Percentiles rank a stretch among this genome's conserved stretches.
Conservation (phyloP, 768 basidiomycete species). For the Agrocybe chaxingu region DNA sequence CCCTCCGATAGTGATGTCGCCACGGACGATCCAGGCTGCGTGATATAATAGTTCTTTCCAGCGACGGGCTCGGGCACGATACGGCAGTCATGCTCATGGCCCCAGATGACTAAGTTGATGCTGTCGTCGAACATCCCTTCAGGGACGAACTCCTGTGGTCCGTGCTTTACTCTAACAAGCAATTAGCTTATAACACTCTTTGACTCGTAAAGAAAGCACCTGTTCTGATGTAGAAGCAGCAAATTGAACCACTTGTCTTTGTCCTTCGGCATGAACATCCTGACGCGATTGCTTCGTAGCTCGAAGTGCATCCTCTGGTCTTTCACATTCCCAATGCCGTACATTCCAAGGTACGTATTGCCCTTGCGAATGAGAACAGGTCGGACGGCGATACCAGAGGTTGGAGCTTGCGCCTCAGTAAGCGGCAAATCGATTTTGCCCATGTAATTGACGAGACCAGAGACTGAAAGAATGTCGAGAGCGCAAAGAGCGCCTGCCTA, state of each 20-base stretch:
- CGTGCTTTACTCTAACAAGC: constrained; percentile 77
- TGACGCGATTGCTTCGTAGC: constrained; percentile 86
- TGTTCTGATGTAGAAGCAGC: constrained; percentile 91
- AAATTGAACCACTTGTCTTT: constrained; percentile 96
- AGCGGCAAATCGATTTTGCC: constrained; percentile 87
- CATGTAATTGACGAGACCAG: constrained; percentile 96
- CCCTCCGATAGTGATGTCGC: constrained; percentile 95
- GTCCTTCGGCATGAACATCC: constrained; percentile 94
- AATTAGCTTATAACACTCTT: background rate
- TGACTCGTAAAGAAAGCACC: constrained; percentile 44
- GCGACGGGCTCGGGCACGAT: constrained; percentile 88
- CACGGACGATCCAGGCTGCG: constrained; percentile 92
- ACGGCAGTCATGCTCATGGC: constrained; percentile 97
- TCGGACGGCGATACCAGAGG: constrained; percentile 77
- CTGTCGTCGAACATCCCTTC: constrained; percentile 98
- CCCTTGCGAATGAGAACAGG: constrained; percentile 94
- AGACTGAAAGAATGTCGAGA: constrained; percentile 90
- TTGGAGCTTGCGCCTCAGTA: constrained; percentile 62
- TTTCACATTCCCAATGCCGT: constrained; percentile 95
- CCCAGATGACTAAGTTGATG: constrained; percentile 93
- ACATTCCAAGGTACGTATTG: constrained; percentile 81
- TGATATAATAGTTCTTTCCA: constrained; percentile 87
- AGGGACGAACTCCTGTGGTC: constrained; percentile 91
- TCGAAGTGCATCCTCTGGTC: constrained; percentile 97
- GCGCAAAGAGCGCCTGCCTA: constrained; percentile 96